Conservation (phyloP, 2,329 filamentous ascomycete genomes). For the Juglanconis oblonga region DNA sequence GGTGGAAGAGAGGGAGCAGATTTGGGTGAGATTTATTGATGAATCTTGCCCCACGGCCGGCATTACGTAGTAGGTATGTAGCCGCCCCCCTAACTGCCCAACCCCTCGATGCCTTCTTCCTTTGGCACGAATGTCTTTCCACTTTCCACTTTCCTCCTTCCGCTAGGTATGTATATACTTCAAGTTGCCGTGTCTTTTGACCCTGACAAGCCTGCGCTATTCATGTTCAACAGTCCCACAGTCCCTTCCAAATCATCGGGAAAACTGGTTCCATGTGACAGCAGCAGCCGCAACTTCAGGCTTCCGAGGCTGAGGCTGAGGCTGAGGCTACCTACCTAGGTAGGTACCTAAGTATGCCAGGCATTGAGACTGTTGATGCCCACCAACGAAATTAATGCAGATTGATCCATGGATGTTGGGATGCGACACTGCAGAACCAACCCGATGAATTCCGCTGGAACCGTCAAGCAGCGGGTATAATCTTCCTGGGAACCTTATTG, state of each 20-base stretch:
- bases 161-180: too few relatives aligned
- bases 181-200: too few relatives aligned
- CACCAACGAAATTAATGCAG: neutral
- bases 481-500: too few relatives aligned
- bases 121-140: too few relatives aligned
- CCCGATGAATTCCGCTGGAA: neutral
- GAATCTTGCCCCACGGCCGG: neutral
- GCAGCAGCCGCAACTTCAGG: neutral
- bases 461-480: too few relatives aligned
- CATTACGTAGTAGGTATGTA: neutral
- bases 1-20: neutral
- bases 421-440: neutral
- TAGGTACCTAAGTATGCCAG: neutral
- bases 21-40: neutral
- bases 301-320: conserved; percentile 6
- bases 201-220: too few relatives aligned
- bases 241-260: too few relatives aligned
- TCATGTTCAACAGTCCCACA: too few relatives aligned
- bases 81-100: too few relatives aligned
- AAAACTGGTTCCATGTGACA: too few relatives aligned
- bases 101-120: too few relatives aligned
- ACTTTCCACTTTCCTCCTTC: too few relatives aligned
- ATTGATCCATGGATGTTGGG: neutral
- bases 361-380: neutral
- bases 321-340: neutral